Evolutionary conservation across 2,329 filamentous ascomycete genomes (phyloP), one percentile per base, ranked within the genome.

Genomic region (Dendrostoma leiphaemia): DNA sequence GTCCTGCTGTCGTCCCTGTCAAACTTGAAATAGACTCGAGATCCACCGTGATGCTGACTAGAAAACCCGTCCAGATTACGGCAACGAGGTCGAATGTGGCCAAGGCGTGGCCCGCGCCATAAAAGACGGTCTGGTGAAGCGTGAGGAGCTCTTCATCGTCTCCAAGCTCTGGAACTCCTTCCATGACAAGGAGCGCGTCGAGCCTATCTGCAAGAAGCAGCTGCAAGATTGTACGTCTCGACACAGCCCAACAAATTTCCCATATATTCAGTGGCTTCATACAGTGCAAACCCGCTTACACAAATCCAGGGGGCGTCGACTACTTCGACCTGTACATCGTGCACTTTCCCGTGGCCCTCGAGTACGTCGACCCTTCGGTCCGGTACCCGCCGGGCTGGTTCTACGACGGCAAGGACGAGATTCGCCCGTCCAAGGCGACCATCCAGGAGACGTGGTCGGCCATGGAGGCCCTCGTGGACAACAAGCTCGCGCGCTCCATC

Each of bases 151-250:
- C 69, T 96, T 96, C 83, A 85, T 96, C 68, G 89, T 92, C 61
- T 91, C 88, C 73, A 96, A 96, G 80, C 86, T 96, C 55, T 96
- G 91, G 91, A 91, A 93, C 77, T 86, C 86, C 62, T 96, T 91
- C 83, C 90, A 96, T 78, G 88, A 93, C 65, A 80, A 79, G 63
- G 86, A 93, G 63, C 81, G 82, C 63, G 89, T 93, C 59, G 84
- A 87, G 73, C 85, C 85, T 55, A 91, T 94, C 67, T 81, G 78
- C 72, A 83, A 83, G 71, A 86, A 86, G 67, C 89, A 92, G 74
- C 84, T 92, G 59, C 81, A 84, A 62, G 89, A 93, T 78, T 93
- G 89, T n/a, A n/a, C n/a, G n/a, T n/a, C 85, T 50, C 19, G 5
- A 37, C 41, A 8, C n/a, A n/a, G n/a, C 29, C 32, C 10, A 3